Evolutionary conservation across 1,139 yeast species (phyloP).

Genomic region (Blastobotrys malaysiensis): DNA sequence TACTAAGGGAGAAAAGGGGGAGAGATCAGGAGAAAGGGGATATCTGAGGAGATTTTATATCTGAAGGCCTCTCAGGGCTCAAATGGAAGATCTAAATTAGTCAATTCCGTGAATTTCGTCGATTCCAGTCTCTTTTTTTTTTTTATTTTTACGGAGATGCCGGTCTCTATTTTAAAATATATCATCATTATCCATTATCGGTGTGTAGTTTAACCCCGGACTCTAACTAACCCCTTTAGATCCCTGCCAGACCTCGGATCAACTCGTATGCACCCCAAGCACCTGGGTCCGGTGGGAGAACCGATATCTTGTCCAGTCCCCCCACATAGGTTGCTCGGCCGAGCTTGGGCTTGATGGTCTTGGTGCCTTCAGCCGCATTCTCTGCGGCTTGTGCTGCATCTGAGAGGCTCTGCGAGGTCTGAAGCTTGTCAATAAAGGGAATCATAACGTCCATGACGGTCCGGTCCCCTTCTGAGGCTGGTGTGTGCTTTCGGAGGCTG

Average conservation of each 20-base stretch:
- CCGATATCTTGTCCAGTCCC: slow-evolving; percentile 31
- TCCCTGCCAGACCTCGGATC: slow-evolving; percentile 21
- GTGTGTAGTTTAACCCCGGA: no score
- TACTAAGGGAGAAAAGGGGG: not conserved
- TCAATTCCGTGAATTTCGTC: not conserved
- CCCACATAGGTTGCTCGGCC: slow-evolving; percentile 48
- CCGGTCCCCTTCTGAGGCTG: slow-evolving; percentile 47
- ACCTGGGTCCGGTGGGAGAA: slow-evolving; percentile 46
- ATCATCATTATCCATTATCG: no score
- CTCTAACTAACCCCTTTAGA: no score
- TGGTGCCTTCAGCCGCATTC: slow-evolving; percentile 41
- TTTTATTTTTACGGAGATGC: no score
- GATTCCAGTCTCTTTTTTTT: no score
- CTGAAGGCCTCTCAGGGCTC: no score
- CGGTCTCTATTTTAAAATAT: no score
- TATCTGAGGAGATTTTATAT: not conserved
- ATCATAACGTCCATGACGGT: slow-evolving; percentile 51
- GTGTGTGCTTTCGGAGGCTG: slow-evolving; percentile 40
- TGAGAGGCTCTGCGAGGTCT: slow-evolving; percentile 28
- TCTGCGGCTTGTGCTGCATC: slow-evolving; percentile 37
- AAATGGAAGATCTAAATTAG: not conserved
- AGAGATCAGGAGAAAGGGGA: not conserved
- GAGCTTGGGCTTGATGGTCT: slow-evolving; percentile 39
- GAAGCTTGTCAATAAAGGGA: slow-evolving; percentile 40
- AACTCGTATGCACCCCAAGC: slow-evolving; percentile 38